Percentiles rank a stretch among this genome's conserved stretches.
Conservation (phyloP, 23 red algal genomes). For the Gracilariopsis chorda region DNA sequence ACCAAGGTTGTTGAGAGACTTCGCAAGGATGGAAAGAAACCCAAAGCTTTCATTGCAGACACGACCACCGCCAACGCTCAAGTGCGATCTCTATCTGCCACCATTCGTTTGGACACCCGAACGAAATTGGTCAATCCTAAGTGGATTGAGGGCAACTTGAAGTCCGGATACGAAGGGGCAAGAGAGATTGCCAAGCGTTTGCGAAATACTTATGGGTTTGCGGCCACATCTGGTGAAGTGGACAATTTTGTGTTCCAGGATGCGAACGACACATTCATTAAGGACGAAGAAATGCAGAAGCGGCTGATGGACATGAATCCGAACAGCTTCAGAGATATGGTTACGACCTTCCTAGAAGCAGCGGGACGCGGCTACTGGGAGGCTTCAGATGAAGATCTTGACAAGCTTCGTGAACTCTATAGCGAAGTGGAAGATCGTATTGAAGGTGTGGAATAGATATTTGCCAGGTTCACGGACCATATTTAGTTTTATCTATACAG, state of each 20-base stretch:
- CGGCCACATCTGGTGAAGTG: conserved; percentile 87
- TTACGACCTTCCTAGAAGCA: conserved; percentile 97
- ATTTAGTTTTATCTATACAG: too few relatives aligned
- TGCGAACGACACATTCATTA: conserved; percentile 94
- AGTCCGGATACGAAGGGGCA: conserved; percentile 92
- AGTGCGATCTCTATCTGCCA: conserved; percentile 88
- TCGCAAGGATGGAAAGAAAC: conserved; percentile 91
- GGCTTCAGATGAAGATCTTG: conserved; percentile 94
- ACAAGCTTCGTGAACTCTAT: conserved; percentile 93
- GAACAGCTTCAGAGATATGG: conserved; percentile 96
- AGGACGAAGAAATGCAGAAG: conserved; percentile 93
- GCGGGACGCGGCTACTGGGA: conserved; percentile 95
- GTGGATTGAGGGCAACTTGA: conserved; percentile 96
- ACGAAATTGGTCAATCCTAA: conserved; percentile 99
- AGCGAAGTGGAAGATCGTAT: conserved; percentile 97
- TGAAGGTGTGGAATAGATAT: conserved; percentile 81
- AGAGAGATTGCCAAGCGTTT: conserved; percentile 94
- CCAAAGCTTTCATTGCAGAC: conserved; percentile 88
- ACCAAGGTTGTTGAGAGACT: conserved; percentile 86
- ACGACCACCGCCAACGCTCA: conserved; percentile 96
- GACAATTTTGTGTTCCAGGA: conserved; percentile 99
- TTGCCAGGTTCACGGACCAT: too few relatives aligned
- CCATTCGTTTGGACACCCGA: conserved; percentile 91
- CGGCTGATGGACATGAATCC: conserved; percentile 91
- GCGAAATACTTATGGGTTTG: conserved; percentile 95